Base-by-base conservation (phyloP, 2,329 filamentous ascomycete species). In the Neonectria hederae region DNA sequence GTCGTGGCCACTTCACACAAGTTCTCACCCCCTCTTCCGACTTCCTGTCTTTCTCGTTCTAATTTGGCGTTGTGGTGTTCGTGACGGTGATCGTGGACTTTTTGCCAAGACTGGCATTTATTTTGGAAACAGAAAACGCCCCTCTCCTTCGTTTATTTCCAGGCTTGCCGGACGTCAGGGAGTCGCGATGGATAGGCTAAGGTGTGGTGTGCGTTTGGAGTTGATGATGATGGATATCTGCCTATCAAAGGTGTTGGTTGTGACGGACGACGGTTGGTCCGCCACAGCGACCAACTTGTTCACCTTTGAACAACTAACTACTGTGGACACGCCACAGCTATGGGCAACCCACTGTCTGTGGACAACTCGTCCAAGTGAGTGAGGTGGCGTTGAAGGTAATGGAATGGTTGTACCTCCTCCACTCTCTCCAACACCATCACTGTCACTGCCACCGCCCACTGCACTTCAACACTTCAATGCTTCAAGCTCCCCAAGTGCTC, bases 1-100 rank as follows among this genome's bases (percentile, higher is more conserved):
- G 67, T 72, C 68, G 71, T 65, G 69, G 71, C 71, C 64, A 42
- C 58, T 55, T 56, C 48, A 42, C 38, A 42, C n/a, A 52, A 42
- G 38, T 42, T 42, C 38, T 60, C 35, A 42, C 28, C 51, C 49
- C 60, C 35, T 62, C 63, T 54, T 65, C 54, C 51, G n/a, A 52
- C 63, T 43, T 38, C 62, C 49, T 28, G 42, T 49, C 53, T 28
- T 46, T 54, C 49, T 21, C 55, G 51, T n/a, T 66, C 59, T 53
- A n/a, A 42, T 45, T 45, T 30, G 17, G 35, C 42, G 43, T 48
- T 11, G 2, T n/a, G 19, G 59, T 53, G 48, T 43, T 51, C 45
- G 68, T 70, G 70, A 64, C 69, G 71, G 69, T 59, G 62, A 59
- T 49, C 61, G 51, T 57, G 43, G 35, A 35, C 28, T 32, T 30